Evolutionary conservation across 352 stramenopile species (phyloP).

Genomic region (Pythium inflatum): DNA sequence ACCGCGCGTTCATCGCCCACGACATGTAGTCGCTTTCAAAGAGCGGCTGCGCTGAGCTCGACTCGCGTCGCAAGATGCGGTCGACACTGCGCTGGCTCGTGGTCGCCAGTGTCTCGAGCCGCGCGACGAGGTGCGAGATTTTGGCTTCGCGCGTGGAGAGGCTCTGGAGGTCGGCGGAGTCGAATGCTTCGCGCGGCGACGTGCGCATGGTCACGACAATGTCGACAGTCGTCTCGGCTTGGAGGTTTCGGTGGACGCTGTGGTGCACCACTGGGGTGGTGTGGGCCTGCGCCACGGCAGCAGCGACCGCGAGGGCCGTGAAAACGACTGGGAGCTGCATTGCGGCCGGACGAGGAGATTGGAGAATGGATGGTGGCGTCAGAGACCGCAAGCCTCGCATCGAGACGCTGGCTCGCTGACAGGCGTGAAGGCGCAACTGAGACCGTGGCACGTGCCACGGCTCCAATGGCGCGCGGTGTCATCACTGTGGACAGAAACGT

Average conservation of each 20-base stretch:
- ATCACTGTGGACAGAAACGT: too few relatives aligned
- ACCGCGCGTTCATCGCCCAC: conserved; percentile 29
- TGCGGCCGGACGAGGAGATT: too few relatives aligned
- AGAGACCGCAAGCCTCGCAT: too few relatives aligned
- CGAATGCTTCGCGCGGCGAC: conserved; percentile 4
- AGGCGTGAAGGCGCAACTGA: too few relatives aligned
- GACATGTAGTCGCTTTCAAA: conserved; percentile 20
- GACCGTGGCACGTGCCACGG: too few relatives aligned
- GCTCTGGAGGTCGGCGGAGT: background rate
- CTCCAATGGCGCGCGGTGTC: too few relatives aligned
- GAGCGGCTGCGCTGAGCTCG: background rate
- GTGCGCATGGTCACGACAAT: conserved; percentile 27
- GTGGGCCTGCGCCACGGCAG: background rate
- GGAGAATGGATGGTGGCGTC: too few relatives aligned
- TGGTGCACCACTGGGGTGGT: conserved; percentile 9
- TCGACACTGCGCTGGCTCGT: conserved; percentile 6
- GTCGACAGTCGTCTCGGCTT: conserved; percentile 4
- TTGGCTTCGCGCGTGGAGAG: conserved; percentile 14
- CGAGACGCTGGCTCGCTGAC: too few relatives aligned
- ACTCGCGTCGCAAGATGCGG: background rate
- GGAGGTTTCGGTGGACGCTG: conserved; percentile 25
- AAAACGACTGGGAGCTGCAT: too few relatives aligned
- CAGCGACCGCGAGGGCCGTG: background rate
- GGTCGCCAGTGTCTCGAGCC: background rate
- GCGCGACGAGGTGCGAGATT: conserved; percentile 19